Conservation (phyloP, 345 rosid genomes). For the Nephelium lappaceum region DNA sequence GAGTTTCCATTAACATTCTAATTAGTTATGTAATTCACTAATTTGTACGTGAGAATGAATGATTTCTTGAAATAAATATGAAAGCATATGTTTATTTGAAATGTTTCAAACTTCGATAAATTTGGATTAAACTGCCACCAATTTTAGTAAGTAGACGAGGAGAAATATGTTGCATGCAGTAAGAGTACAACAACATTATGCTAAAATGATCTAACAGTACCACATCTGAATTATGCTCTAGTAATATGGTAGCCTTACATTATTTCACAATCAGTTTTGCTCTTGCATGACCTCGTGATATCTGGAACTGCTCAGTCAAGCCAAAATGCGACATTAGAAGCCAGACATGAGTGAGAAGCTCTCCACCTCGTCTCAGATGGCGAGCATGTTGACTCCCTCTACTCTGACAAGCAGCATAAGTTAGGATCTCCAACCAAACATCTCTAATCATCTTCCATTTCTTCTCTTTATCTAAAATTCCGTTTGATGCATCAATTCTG, state of each 20-base stretch:
- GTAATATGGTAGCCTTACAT: background rate
- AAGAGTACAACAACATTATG: no score
- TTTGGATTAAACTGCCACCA: no score
- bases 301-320: conserved; percentile 6
- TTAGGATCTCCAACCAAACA: conserved; percentile 11
- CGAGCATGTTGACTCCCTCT: conserved; percentile 19
- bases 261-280: background rate
- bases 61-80: no score
- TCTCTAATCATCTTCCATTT: conserved; percentile 7
- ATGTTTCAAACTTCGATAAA: no score
- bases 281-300: conserved; percentile 9
- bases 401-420: conserved; percentile 6
- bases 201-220: background rate
- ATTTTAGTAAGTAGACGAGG: no score
- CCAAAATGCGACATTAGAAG: conserved; percentile 22
- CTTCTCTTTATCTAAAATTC: background rate
- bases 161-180: no score
- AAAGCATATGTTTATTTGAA: no score
- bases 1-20: no score
- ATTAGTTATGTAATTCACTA: no score
- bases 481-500: no score
- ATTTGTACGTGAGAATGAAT: no score
- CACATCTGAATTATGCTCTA: background rate
- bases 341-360: conserved; percentile 18
- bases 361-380: conserved; percentile 14